Conservation (phyloP, 768 basidiomycete species). For the Boletus edulis region DNA sequence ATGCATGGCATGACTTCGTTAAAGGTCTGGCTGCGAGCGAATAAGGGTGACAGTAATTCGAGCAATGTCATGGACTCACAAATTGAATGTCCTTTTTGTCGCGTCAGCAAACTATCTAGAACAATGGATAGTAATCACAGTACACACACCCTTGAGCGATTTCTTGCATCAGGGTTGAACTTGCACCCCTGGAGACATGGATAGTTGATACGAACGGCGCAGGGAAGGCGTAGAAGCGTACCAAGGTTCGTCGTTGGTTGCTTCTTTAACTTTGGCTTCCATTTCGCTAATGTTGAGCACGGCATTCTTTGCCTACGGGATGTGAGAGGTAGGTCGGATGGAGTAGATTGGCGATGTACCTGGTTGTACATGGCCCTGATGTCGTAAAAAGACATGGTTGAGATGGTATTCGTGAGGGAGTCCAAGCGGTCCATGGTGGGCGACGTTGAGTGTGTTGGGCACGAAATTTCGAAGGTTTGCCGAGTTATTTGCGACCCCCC, state of each 20-base stretch:
- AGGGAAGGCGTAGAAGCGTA: slow-evolving; percentile 37
- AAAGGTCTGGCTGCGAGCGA: slow-evolving; percentile 76
- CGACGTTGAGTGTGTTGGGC: slow-evolving; percentile 7
- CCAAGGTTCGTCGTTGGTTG: slow-evolving; percentile 99
- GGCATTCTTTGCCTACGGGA: slow-evolving; percentile 85
- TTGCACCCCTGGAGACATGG: slow-evolving; percentile 77
- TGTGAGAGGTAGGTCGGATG: slow-evolving; percentile 5
- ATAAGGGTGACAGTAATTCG: slow-evolving; percentile 4
- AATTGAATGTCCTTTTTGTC: slow-evolving; percentile 86
- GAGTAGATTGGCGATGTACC: slow-evolving; percentile 38
- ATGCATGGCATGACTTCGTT: slow-evolving; percentile 99
- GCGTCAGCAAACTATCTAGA: slow-evolving; percentile 12
- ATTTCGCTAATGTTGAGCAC: slow-evolving; percentile 96
- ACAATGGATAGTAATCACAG: not conserved
- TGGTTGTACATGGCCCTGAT: slow-evolving; percentile 94
- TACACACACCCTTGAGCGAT: slow-evolving; percentile 91
- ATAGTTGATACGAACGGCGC: not conserved
- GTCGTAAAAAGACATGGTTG: slow-evolving; percentile 88
- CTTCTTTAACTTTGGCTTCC: slow-evolving; percentile 95
- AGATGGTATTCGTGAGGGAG: slow-evolving; percentile 69
- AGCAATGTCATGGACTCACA: slow-evolving; percentile 53
- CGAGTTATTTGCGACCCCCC: slow-evolving; percentile 21
- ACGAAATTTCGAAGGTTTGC: not conserved
- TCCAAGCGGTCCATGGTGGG: slow-evolving; percentile 76
- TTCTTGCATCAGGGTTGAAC: slow-evolving; percentile 97